Percentiles rank a stretch among this genome's conserved stretches.
phyloP scores from a whole-genome alignment of 176 grass and related monocot genomes.

The Triticum urartu region DNA sequence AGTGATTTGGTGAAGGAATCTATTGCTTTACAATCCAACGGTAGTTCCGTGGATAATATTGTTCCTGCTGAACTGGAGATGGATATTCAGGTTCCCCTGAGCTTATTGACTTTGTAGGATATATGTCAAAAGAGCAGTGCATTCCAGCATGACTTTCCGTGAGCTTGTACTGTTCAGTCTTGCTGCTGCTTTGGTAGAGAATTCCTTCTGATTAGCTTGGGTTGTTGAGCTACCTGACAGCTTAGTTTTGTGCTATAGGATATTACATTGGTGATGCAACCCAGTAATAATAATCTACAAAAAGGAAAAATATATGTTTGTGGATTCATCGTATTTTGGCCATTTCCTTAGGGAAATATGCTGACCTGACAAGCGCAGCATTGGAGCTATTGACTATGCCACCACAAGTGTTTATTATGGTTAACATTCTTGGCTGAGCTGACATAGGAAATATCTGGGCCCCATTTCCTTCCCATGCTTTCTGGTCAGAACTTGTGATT shows the following conservation, averaged over 20 bases:
- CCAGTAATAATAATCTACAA: constrained; percentile 32
- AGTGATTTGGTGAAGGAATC: constrained; percentile 38
- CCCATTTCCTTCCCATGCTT: constrained; percentile 7
- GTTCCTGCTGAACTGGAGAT: constrained; percentile 40
- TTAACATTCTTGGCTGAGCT: constrained; percentile 26
- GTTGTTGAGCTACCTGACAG: constrained; percentile 16
- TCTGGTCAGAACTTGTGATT: constrained; percentile 16
- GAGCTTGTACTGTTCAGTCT: neutral
- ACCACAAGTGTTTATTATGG: constrained; percentile 9
- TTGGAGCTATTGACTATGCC: constrained; percentile 31
- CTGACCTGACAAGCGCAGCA: constrained; percentile 20
- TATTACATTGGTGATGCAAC: constrained; percentile 21
- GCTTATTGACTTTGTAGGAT: constrained; percentile 38
- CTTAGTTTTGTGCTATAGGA: constrained; percentile 33
- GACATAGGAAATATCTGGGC: constrained; percentile 30
- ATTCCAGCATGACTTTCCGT: constrained; percentile 9
- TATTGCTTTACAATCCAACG: constrained; percentile 33
- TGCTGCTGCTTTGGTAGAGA: constrained; percentile 27
- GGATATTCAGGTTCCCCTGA: constrained; percentile 37
- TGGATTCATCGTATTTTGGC: constrained; percentile 22
- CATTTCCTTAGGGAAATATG: constrained; percentile 28
- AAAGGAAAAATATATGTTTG: constrained; percentile 16
- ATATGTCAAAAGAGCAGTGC: constrained; percentile 19
- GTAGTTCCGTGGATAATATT: constrained; percentile 28
- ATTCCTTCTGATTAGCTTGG: constrained; percentile 10